phyloP scores from a whole-genome alignment of 2,329 filamentous ascomycete species.

The Neobulgaria alba region DNA sequence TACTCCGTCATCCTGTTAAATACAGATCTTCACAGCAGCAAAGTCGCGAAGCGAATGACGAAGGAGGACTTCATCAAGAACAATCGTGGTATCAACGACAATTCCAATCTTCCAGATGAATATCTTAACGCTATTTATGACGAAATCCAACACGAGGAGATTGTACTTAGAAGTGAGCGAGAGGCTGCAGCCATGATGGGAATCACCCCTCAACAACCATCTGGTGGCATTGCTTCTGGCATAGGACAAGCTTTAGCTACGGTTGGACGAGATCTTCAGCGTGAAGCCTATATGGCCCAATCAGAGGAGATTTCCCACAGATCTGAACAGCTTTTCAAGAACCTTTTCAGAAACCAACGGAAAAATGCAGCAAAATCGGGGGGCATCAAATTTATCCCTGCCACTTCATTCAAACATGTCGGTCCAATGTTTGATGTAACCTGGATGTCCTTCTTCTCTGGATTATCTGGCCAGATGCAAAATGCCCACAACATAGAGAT shows the following conservation, averaged over 20 bases:
- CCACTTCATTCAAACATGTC: constrained; percentile 88
- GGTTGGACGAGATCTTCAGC: constrained; percentile 81
- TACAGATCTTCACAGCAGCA: constrained; percentile 86
- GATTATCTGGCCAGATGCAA: constrained; percentile 85
- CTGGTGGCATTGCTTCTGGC: constrained; percentile 67
- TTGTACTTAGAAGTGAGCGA: constrained; percentile 86
- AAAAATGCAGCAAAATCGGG: constrained; percentile 63
- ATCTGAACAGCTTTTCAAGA: constrained; percentile 83
- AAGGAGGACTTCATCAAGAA: constrained; percentile 99
- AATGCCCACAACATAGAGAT: constrained; percentile 89
- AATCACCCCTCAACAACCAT: constrained; percentile 44
- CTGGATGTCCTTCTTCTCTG: constrained; percentile 98
- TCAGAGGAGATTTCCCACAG: constrained; percentile 80
- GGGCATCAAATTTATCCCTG: constrained; percentile 73
- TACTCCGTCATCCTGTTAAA: constrained; percentile 98
- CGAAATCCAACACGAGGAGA: constrained; percentile 85
- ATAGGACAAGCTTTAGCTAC: constrained; percentile 86
- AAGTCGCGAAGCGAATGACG: constrained; percentile 80
- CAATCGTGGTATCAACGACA: constrained; percentile 96
- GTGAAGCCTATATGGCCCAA: constrained; percentile 89
- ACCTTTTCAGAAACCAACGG: constrained; percentile 80
- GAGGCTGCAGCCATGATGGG: constrained; percentile 80
- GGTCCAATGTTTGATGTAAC: constrained; percentile 98
- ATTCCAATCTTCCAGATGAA: constrained; percentile 83
- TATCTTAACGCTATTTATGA: constrained; percentile 87